Conservation (phyloP, 495 filamentous ascomycete species). For the Filosporella fistucella region DNA sequence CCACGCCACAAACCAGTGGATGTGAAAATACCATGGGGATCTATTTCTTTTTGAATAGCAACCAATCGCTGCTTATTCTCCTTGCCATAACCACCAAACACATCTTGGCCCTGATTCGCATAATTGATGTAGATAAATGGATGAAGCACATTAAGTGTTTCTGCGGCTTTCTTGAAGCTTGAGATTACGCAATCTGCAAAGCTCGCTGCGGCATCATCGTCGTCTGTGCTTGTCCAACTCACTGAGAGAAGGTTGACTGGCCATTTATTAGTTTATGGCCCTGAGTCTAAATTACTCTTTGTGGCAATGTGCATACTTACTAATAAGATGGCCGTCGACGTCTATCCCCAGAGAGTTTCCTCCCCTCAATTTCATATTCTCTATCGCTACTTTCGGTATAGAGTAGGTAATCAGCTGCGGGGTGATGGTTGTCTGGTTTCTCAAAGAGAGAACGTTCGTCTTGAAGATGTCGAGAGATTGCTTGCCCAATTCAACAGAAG, state of each 20-base stretch:
- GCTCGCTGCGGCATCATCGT: conserved; percentile 30
- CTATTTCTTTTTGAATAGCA: conserved; percentile 34
- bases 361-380: conserved; percentile 20
- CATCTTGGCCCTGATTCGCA: conserved; percentile 33
- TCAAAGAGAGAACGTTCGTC: neutral
- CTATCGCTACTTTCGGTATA: neutral
- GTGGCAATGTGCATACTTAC: no score
- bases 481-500: neutral
- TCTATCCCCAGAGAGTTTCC: conserved; percentile 51
- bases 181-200: conserved; percentile 27
- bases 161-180: conserved; percentile 32
- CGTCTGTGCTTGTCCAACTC: conserved; percentile 27
- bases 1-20: neutral
- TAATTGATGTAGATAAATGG: conserved; percentile 36
- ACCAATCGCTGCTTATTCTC: conserved; percentile 30
- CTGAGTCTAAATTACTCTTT: neutral
- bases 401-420: neutral
- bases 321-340: conserved; percentile 28
- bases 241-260: conserved; percentile 29
- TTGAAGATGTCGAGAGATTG: neutral
- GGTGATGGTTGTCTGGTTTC: neutral
- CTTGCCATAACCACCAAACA: conserved; percentile 39
- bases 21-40: conserved; percentile 29
- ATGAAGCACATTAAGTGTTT: conserved; percentile 29
- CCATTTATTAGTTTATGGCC: neutral